These are phyloP conservation scores for Xylaria digitata DNA, from an alignment of 2,329 filamentous ascomycete species.

Conservation along the genomic window DNA sequence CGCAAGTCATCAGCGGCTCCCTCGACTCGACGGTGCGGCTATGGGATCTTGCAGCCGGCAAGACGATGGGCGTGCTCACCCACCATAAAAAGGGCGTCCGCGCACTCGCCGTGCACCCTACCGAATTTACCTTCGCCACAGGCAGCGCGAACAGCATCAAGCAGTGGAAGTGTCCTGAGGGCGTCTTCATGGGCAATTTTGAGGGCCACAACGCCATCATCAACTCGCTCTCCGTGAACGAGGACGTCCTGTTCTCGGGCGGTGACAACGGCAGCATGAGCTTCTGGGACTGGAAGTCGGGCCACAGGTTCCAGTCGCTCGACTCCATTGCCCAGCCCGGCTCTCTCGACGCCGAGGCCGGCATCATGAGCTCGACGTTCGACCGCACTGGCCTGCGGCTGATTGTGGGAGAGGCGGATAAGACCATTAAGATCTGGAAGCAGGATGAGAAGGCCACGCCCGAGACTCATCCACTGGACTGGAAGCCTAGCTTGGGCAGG, in stretches of 20 bases:
- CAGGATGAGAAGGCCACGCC: conserved; percentile 90
- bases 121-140: conserved; percentile 95
- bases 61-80: conserved; percentile 94
- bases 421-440: conserved; percentile 99
- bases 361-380: conserved; percentile 94
- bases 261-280: conserved; percentile 96
- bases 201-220: conserved; percentile 97
- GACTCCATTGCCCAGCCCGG: conserved; percentile 95
- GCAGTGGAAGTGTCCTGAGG: conserved; percentile 99
- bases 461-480: conserved; percentile 90
- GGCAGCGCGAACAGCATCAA: conserved; percentile 95
- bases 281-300: conserved; percentile 99
- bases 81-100: conserved; percentile 99
- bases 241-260: conserved; percentile 93
- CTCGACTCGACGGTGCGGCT: conserved; percentile 90
- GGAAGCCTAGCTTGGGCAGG: conserved; percentile 83
- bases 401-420: conserved; percentile 95
- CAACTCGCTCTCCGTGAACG: conserved; percentile 92
- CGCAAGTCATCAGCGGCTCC: conserved; percentile 93
- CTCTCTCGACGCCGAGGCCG: conserved; percentile 91
- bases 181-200: conserved; percentile 99
- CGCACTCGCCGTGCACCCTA: conserved; percentile 83
- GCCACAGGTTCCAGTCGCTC: conserved; percentile 87
- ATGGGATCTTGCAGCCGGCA: conserved; percentile 96
- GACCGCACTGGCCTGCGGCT: conserved; percentile 88